Evolutionary conservation across 768 basidiomycete genomes (phyloP).

Genomic region (Panellus pusillus): DNA sequence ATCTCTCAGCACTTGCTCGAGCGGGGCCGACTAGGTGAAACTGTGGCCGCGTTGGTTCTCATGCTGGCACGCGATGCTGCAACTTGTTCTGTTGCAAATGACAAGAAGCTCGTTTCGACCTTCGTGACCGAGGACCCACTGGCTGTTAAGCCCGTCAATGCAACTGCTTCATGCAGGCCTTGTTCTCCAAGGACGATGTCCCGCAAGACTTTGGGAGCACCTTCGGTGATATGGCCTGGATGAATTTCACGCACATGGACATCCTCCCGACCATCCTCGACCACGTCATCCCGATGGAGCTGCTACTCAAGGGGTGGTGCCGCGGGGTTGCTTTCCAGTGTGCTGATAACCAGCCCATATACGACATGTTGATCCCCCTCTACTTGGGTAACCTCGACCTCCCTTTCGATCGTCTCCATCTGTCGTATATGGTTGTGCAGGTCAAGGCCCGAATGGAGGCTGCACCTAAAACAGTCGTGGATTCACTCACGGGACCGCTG

Average conservation of each 20-base stretch:
- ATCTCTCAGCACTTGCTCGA: neutral
- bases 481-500: neutral
- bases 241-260: neutral
- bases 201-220: too few species aligned
- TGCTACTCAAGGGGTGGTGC: neutral
- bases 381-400: neutral
- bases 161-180: neutral
- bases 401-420: neutral
- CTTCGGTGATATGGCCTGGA: neutral
- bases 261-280: neutral
- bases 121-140: neutral
- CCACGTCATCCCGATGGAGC: neutral
- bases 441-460: neutral
- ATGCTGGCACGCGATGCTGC: neutral
- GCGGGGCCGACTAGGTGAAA: slow-evolving; percentile 3
- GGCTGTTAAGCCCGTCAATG: neutral
- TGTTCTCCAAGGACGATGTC: neutral
- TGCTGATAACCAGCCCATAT: neutral
- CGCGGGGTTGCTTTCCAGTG: neutral
- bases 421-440: neutral
- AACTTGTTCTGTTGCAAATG: neutral
- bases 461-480: neutral
- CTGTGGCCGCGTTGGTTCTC: neutral
- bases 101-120: neutral
- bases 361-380: neutral